Evolutionary conservation across 2,329 filamentous ascomycete species (phyloP).

Genomic region (Xylaria sp.): DNA sequence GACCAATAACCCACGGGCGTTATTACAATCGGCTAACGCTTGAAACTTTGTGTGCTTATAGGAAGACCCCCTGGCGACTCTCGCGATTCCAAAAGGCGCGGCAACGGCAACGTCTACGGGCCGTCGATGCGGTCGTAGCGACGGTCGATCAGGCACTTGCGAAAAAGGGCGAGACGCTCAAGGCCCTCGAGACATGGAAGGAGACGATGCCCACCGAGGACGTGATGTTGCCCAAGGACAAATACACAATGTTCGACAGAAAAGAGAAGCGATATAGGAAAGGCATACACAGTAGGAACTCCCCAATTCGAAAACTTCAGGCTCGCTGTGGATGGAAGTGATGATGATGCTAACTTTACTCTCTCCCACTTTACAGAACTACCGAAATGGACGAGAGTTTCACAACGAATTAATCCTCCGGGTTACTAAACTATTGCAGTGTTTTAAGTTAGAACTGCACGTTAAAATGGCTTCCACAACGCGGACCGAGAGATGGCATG

Average conservation of each 20-base stretch:
- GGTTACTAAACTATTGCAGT: conserved; percentile 73
- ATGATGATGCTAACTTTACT: conserved; percentile 26
- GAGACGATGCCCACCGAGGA: conserved; percentile 93
- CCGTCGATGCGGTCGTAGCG: conserved; percentile 88
- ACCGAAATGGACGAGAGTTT: conserved; percentile 95
- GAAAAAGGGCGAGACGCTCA: conserved; percentile 76
- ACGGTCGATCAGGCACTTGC: conserved; percentile 82
- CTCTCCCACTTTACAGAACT: conserved; percentile 66
- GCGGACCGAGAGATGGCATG: neutral
- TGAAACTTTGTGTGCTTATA: conserved; percentile 40
- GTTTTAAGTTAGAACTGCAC: neutral
- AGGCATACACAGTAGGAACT: conserved; percentile 91
- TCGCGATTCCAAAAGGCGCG: conserved; percentile 91
- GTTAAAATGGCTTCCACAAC: neutral
- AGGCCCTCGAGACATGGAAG: conserved; percentile 90
- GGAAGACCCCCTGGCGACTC: conserved; percentile 98
- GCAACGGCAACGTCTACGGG: conserved; percentile 82
- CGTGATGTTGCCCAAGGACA: conserved; percentile 96
- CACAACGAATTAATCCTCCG: conserved; percentile 91
- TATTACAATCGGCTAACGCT: conserved; percentile 26
- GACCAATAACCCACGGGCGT: neutral
- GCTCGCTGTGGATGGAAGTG: neutral
- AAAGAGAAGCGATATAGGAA: conserved; percentile 97
- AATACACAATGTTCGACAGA: conserved; percentile 97
- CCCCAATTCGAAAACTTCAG: neutral